Base-by-base conservation (phyloP, 768 basidiomycete species). In the Chalciporus piperatus region DNA sequence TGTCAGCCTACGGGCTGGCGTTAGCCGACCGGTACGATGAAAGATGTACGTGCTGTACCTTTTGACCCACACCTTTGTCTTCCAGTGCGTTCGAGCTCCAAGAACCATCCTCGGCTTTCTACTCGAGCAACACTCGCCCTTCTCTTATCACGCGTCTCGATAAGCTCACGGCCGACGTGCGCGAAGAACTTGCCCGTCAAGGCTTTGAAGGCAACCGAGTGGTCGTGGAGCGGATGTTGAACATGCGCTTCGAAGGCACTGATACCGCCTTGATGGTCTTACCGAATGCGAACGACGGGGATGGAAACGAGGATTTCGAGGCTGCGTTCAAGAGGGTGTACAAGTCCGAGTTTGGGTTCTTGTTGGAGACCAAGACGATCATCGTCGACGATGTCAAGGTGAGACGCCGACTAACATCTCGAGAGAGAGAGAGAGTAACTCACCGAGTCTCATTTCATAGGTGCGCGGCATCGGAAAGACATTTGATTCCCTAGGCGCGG, bases 1-100 rank as follows among this genome's bases (percentile, higher is more conserved):
- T 98, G 4, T 94, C 92, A 1, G 94, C 95, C 0, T 98, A 95
- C 59, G 95, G 95, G 0, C 81, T 97, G n/a, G 91, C 92, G 8
- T 76, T 94, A 9, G 92, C 93, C 4, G 92, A 96, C 67, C 75
- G 81, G 79, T 80, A 55, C 56, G 75, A 12, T 8, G 17, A 37
- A 13, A 13, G 30, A 5, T 27, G 41, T 1, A 25, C 9, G 10
- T 22, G 39, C 12, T n/a, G 12, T 30, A 10, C 23, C 25, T 35
- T 33, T 38, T 32, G 32, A 51, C 59, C 32, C 9, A 55, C 30
- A 5, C 13, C 1, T n/a, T 37, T 2, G 22, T 33, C 37, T 37
- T 6, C n/a, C 40, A 92, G 92, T 6, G 92, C 85, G 5, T 85
- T 79, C 61, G 95, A 97, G 63, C 74, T 86, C 2, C 94, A 96